Evolutionary conservation across 2,329 filamentous ascomycete species (phyloP), one percentile per base, ranked within the genome.

Genomic region (Monosporascus sp.): DNA sequence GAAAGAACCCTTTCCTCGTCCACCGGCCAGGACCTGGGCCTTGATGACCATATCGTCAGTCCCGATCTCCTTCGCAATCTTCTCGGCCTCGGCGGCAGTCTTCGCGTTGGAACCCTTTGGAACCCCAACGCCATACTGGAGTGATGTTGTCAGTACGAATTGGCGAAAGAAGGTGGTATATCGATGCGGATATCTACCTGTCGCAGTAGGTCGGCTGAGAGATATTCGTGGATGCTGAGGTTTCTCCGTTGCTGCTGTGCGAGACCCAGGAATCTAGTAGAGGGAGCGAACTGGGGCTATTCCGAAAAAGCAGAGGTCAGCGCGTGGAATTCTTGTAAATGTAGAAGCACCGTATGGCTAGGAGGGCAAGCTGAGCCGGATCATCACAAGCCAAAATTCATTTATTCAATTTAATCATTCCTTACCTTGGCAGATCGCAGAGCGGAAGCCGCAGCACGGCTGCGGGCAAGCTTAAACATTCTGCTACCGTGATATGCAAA

Each of bases 41-140:
- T 99, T 99, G 84, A 99, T 97, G 66, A 99, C 94, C 85, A 97
- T 93, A 74, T 99, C 94, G 71, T 96, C 93, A 67, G 83, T 88
- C 80, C 91, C 89, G 69, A 99, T 94, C 62, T 86, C 79, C 79
- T 93, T 92, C 55, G 94, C 94, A 68, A 97, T 84, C 66, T 84
- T 80, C 83, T 97, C 93, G 63, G 94, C 94, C 81, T 97, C 94
- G 68, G 87, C 84, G 48, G 88, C 84, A 59, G 79, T 87, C 73
- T 85, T 86, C 64, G 94, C 94, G 68, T 96, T 91, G 70, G 87
- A 80, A 64, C 94, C 94, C 73, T 91, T 88, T 65, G 94, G 94
- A 45, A 97, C 90, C 65, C 91, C 90, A 67, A 99, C 85, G 73
- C 91, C 93, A 83, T 97, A 97, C 90, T 97, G 54, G 38, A 55